These are phyloP conservation scores for Miscanthus lutarioriparius DNA, from an alignment of 176 grass and related monocot genomes.

Conservation along the genomic window DNA sequence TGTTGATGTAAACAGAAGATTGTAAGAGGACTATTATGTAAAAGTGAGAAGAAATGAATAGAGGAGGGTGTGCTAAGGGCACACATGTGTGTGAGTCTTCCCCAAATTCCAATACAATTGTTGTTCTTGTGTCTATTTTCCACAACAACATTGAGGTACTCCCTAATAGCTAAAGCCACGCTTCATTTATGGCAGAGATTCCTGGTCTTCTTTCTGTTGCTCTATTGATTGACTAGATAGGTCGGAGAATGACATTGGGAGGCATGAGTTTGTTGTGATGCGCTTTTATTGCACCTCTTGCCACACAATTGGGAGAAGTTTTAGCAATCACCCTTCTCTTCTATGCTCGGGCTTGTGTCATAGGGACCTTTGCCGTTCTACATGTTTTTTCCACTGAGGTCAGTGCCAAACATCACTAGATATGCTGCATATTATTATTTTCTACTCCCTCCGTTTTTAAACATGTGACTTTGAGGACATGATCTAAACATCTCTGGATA, in stretches of 20 bases:
- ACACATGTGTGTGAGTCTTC: too few species aligned
- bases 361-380: slow-evolving; percentile 46
- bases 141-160: background rate
- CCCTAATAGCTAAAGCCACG: background rate
- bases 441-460: too few species aligned
- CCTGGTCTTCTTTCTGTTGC: slow-evolving; percentile 61
- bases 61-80: too few species aligned
- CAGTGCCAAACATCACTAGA: background rate
- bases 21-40: too few species aligned
- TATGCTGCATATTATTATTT: too few species aligned
- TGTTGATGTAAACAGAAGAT: too few species aligned
- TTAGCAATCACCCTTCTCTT: slow-evolving; percentile 61
- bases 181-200: slow-evolving; percentile 50
- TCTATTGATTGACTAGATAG: slow-evolving; percentile 60
- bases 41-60: too few species aligned
- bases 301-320: slow-evolving; percentile 50
- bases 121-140: background rate
- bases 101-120: too few species aligned
- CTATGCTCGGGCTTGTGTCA: slow-evolving; percentile 59
- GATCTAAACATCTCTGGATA: too few species aligned
- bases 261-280: slow-evolving; percentile 50
- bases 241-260: slow-evolving; percentile 60
- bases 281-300: slow-evolving; percentile 52
- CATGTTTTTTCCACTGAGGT: slow-evolving; percentile 69
- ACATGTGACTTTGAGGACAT: too few species aligned